Base-by-base conservation (phyloP, 192 early-diverging fungal genomes). In the Coemansia furcata region DNA sequence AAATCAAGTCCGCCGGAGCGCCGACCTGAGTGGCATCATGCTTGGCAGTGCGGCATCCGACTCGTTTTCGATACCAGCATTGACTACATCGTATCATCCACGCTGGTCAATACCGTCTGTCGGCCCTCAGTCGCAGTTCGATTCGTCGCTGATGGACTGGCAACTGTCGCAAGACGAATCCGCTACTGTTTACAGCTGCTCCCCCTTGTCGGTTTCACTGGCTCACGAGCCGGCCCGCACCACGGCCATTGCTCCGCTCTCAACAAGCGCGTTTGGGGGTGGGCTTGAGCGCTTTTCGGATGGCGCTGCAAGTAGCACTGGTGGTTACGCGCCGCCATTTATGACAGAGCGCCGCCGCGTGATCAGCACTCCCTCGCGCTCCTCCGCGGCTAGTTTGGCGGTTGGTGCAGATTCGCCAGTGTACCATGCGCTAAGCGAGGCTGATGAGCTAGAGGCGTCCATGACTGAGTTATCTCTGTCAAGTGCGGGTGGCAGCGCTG, bases 61-160 rank as follows among this genome's bases (percentile, higher is more conserved):
- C 30, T 57, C 54, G 4, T 7, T 57, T 7, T 57, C 30, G 30
- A 57, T 57, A 32, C 32, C 54, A 5, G 29, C 29, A 14, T 57
- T 57, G 54, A 15, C 54, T 57, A 35, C 54, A 32, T 57, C 54
- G 11, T 57, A 33, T 35, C 54, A 32, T 14, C 54, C 54, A 4
- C 54, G 54, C 54, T 57, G 54, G 62, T 40, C 23, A 8, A 42
- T 65, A 55, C 57, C 62, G 35, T 63, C 30, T 2, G 19, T 44
- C 1, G 44, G 47, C 60, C 61, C 64, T 58, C 63, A 65, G 23
- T 38, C 42, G 9, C 26, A 37, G 10, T 76, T 77, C 43, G 75
- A 77, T 38, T 62, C 68, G 57, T 67, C 75, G 50, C 64, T 82
- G 12, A 62, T 68, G 37, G 68, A 77, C 36, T 82, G 80, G 80